phyloP scores from a whole-genome alignment of 192 early-diverging fungal genomes.

The Neocallimastix lanati region DNA sequence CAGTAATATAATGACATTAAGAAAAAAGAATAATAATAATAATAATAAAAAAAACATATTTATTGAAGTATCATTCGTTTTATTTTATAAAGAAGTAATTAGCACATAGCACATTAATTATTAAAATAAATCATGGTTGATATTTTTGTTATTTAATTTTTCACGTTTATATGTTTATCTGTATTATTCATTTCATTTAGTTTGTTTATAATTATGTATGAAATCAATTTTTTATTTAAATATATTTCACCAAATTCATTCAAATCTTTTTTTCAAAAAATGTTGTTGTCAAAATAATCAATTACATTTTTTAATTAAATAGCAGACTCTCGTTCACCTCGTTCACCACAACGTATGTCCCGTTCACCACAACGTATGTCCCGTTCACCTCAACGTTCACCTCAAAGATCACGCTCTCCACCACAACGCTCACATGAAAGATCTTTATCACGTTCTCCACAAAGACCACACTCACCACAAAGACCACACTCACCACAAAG shows the following conservation, averaged over 20 bases:
- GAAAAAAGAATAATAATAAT: too few relatives aligned
- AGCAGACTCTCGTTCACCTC: background rate
- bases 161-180: background rate
- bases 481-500: background rate
- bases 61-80: too few relatives aligned
- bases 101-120: background rate
- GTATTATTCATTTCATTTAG: background rate
- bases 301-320: background rate
- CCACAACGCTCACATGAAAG: background rate
- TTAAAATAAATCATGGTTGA: background rate
- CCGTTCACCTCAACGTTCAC: background rate
- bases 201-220: background rate
- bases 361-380: background rate
- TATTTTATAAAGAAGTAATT: too few relatives aligned
- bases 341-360: background rate
- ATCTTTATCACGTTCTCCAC: background rate
- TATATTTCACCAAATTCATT: background rate
- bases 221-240: background rate
- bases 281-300: background rate
- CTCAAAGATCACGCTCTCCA: background rate
- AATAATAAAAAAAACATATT: background rate
- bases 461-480: background rate
- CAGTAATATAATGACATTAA: too few relatives aligned
- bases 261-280: background rate
- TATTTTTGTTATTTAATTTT: background rate